phyloP scores from a whole-genome alignment of 2,329 filamentous ascomycete genomes.

The Venturia effusa region DNA sequence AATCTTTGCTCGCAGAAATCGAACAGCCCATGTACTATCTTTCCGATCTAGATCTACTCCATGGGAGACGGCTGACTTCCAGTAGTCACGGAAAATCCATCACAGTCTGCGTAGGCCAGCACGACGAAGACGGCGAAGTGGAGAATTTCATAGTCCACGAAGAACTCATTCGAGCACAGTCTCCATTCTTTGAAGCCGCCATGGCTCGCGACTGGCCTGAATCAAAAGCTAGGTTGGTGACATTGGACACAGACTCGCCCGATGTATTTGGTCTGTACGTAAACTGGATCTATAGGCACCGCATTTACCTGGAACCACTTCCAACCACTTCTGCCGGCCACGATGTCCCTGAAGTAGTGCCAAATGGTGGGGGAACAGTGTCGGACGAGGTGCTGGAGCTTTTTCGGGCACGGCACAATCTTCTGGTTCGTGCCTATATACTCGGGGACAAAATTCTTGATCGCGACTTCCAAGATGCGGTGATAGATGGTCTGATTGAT shows the following conservation, averaged over 20 bases:
- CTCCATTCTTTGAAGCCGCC: neutral
- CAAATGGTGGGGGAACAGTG: too few species aligned
- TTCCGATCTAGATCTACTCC: too few species aligned
- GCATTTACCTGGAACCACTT: neutral
- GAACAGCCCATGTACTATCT: too few species aligned
- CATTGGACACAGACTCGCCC: neutral
- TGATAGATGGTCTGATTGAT: neutral
- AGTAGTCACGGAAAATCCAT: neutral
- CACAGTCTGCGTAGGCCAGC: neutral
- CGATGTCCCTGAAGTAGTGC: too few species aligned
- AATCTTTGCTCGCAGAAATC: too few species aligned
- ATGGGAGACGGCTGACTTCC: neutral
- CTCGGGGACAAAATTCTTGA: neutral
- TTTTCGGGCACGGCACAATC: neutral
- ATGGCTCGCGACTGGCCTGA: neutral
- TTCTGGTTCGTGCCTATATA: neutral
- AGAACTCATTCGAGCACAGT: neutral
- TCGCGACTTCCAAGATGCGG: neutral
- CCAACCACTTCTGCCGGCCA: too few species aligned
- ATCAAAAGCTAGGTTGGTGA: neutral
- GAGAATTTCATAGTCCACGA: neutral
- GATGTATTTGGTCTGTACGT: neutral
- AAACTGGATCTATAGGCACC: neutral
- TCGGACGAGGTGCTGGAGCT: neutral
- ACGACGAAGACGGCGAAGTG: neutral